Evolutionary conservation across 2,329 filamentous ascomycete species (phyloP).

Genomic region (Aspergillus tamarii): DNA sequence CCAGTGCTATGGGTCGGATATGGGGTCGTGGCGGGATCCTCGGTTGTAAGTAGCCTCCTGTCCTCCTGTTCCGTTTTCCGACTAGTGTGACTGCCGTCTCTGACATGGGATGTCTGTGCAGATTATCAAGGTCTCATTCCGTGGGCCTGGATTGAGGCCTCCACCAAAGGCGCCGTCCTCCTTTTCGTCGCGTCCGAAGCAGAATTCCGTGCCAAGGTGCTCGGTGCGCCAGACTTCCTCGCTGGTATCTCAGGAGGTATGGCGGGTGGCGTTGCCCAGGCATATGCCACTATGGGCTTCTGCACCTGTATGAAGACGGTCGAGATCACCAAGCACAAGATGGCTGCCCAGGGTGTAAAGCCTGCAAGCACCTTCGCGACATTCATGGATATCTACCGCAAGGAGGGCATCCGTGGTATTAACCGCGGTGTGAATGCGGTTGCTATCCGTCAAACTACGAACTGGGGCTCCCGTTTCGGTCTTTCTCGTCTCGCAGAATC

Average conservation of each 20-base stretch:
- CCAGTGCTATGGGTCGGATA: conserved; percentile 77
- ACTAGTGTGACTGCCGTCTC: conserved; percentile 16
- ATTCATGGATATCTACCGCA: conserved; percentile 95
- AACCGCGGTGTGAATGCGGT: conserved; percentile 99
- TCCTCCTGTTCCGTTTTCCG: conserved; percentile 16
- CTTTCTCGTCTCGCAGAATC: conserved; percentile 88
- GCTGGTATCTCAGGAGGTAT: conserved; percentile 90
- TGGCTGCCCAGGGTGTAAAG: conserved; percentile 79
- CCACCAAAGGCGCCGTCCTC: conserved; percentile 97
- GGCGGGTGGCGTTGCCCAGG: conserved; percentile 91
- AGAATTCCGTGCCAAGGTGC: conserved; percentile 86
- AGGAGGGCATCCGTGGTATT: conserved; percentile 91
- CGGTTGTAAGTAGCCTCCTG: conserved; percentile 71
- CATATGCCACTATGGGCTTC: conserved; percentile 99
- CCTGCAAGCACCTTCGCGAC: conserved; percentile 90
- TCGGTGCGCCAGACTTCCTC: conserved; percentile 83
- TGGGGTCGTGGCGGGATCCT: conserved; percentile 92
- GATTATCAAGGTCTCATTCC: conserved; percentile 99
- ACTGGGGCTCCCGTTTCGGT: conserved; percentile 97
- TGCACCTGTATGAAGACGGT: conserved; percentile 99
- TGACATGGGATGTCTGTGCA: conserved; percentile 43
- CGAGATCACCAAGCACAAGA: conserved; percentile 98
- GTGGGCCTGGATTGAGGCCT: conserved; percentile 99
- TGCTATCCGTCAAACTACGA: conserved; percentile 97
- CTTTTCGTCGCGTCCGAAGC: conserved; percentile 98